Evolutionary conservation across 177 flowering plant species (phyloP).

Genomic region (Tripterygium wilfordii): DNA sequence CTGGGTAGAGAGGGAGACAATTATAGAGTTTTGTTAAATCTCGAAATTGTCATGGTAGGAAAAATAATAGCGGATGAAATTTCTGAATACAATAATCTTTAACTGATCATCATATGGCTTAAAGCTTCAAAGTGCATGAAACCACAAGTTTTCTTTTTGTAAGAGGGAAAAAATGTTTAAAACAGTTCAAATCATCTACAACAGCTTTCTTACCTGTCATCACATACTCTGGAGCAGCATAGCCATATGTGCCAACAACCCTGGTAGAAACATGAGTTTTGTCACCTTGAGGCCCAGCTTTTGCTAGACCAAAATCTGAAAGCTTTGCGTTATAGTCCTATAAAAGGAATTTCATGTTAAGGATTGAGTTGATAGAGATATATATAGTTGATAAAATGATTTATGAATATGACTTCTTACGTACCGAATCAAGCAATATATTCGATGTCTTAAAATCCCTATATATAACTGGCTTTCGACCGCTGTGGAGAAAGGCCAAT

Average conservation of each 20-base stretch:
- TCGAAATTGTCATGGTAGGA: too few species aligned
- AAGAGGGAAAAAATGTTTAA: too few species aligned
- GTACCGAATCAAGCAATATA: conserved; percentile 89
- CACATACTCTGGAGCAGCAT: conserved; percentile 97
- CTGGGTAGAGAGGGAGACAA: too few species aligned
- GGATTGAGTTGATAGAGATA: too few species aligned
- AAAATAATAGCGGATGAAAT: too few species aligned
- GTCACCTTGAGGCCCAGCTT: conserved; percentile 92
- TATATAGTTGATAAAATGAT: neutral
- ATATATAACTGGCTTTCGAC: conserved; percentile 84
- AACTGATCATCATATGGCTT: too few species aligned
- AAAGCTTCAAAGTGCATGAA: too few species aligned
- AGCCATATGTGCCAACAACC: conserved; percentile 92
- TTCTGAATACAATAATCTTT: too few species aligned
- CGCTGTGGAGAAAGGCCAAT: conserved; percentile 83
- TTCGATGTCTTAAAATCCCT: conserved; percentile 96
- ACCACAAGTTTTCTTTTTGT: too few species aligned
- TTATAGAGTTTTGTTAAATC: too few species aligned
- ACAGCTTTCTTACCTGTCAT: conserved; percentile 64
- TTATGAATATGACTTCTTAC: conserved; percentile 6
- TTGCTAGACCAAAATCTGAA: conserved; percentile 93
- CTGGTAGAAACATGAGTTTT: conserved; percentile 94
- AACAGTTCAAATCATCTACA: neutral
- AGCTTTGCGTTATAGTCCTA: conserved; percentile 93
- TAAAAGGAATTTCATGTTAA: conserved; percentile 1